These are phyloP conservation scores for Kwoniella europaea DNA, from an alignment of 768 basidiomycete species.

Conservation along the genomic window DNA sequence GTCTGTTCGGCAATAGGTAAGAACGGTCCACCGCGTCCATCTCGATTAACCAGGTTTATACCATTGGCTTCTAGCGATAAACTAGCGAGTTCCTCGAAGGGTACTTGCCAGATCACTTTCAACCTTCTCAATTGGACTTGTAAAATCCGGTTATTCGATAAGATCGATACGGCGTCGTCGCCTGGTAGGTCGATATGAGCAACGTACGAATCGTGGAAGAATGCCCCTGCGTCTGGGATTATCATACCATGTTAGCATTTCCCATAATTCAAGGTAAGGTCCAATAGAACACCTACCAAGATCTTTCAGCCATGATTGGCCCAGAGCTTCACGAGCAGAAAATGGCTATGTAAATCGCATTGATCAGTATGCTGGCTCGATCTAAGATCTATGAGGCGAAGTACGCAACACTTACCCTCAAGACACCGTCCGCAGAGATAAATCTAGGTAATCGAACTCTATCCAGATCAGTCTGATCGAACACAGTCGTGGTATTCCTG, in stretches of 20 bases:
- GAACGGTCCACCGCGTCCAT: constrained; percentile 60
- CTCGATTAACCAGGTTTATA: constrained; percentile 78
- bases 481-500: constrained; percentile 97
- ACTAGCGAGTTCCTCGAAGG: constrained; percentile 82
- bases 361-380: no score
- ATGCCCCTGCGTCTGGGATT: constrained; percentile 65
- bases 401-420: no score
- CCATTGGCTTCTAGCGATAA: constrained; percentile 89
- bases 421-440: constrained; percentile 81
- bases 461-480: constrained; percentile 87
- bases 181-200: constrained; percentile 85
- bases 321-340: constrained; percentile 83
- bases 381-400: no score
- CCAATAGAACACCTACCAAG: constrained; percentile 64
- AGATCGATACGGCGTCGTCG: constrained; percentile 66
- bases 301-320: constrained; percentile 97
- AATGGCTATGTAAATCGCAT: constrained; percentile 67
- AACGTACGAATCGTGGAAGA: constrained; percentile 81
- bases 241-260: constrained; percentile 2
- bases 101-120: constrained; percentile 86
- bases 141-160: constrained; percentile 78
- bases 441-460: constrained; percentile 86
- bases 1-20: constrained; percentile 58
- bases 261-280: no score
- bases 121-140: constrained; percentile 85